Evolutionary conservation across 176 grass and related monocot species (phyloP).

Genomic region (Oryza meridionalis): DNA sequence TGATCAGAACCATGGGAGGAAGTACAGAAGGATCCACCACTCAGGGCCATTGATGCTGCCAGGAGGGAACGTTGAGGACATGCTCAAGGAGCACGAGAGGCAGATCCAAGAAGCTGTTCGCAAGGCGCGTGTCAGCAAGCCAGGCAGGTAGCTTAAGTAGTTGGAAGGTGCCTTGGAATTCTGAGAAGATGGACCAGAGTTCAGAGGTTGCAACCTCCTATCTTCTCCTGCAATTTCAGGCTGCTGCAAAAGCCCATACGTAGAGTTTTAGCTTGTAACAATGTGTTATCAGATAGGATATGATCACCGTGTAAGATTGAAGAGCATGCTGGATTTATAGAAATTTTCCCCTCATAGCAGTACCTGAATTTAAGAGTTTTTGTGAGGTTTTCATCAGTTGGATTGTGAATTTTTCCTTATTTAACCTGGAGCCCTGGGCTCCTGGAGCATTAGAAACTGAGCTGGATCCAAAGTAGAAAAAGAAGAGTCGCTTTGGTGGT

Average conservation of each 20-base stretch:
- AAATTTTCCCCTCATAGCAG: not conserved
- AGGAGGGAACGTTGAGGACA: constrained; percentile 80
- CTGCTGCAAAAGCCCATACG: constrained; percentile 1
- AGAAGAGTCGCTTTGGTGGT: not conserved
- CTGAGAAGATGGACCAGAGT: not conserved
- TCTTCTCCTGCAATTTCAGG: constrained; percentile 14
- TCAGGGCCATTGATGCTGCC: constrained; percentile 80
- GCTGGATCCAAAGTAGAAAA: not conserved
- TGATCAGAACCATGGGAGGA: constrained; percentile 58
- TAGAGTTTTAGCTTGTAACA: constrained; percentile 25
- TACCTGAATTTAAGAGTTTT: not conserved
- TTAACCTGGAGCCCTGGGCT: not conserved
- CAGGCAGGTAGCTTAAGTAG: constrained; percentile 36
- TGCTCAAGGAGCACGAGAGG: constrained; percentile 89
- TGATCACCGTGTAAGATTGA: not conserved
- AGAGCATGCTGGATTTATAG: not conserved
- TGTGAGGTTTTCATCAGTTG: not conserved
- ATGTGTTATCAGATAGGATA: constrained; percentile 16
- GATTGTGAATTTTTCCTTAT: not conserved
- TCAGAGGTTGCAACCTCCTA: not conserved
- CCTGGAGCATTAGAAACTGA: not conserved
- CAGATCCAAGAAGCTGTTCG: constrained; percentile 88
- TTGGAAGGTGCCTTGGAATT: constrained; percentile 11
- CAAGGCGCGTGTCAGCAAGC: constrained; percentile 64
- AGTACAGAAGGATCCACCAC: constrained; percentile 77